Percentiles rank a stretch among this genome's conserved stretches.
phyloP scores from a whole-genome alignment of 1,284 basidiomycete species.

The Cryptococcus sp. region DNA sequence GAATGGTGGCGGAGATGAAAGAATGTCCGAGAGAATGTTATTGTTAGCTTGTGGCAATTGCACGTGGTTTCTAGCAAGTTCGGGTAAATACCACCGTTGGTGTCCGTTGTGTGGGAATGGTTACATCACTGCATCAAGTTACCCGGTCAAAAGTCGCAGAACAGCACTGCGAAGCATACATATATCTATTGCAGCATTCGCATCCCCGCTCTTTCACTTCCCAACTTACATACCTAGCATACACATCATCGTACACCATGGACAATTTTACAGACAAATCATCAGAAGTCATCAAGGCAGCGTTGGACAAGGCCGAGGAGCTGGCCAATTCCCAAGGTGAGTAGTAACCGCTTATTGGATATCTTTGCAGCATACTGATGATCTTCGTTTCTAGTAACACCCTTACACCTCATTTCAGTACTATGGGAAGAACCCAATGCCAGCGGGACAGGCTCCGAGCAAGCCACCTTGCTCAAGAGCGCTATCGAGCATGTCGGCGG shows the following conservation, averaged over 20 bases:
- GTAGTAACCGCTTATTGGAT: slow-evolving; percentile 6
- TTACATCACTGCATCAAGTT: too few relatives aligned
- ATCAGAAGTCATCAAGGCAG: slow-evolving; percentile 57
- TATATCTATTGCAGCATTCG: too few relatives aligned
- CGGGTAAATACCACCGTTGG: too few relatives aligned
- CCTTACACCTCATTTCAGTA: slow-evolving; percentile 51
- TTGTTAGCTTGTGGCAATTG: too few relatives aligned
- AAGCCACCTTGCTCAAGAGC: slow-evolving; percentile 46
- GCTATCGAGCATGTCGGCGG: slow-evolving; percentile 50
- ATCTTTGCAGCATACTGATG: too few relatives aligned
- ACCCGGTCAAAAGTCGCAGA: too few relatives aligned
- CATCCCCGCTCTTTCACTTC: not conserved
- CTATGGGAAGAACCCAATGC: slow-evolving; percentile 46
- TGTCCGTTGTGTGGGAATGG: too few relatives aligned
- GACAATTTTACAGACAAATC: slow-evolving; percentile 55
- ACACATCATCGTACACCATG: slow-evolving; percentile 26
- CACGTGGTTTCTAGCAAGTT: too few relatives aligned
- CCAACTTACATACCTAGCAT: not conserved
- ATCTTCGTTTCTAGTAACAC: slow-evolving; percentile 37
- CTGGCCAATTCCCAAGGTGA: slow-evolving; percentile 47
- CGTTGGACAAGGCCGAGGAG: slow-evolving; percentile 55
- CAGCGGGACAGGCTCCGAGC: slow-evolving; percentile 20
- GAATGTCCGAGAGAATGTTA: too few relatives aligned
- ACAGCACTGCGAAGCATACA: too few relatives aligned
- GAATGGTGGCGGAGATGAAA: too few relatives aligned